Percentiles rank a stretch among this genome's conserved stretches.
Conservation (phyloP, 176 grass and related monocot genomes). For the Eragrostis nindensis region DNA sequence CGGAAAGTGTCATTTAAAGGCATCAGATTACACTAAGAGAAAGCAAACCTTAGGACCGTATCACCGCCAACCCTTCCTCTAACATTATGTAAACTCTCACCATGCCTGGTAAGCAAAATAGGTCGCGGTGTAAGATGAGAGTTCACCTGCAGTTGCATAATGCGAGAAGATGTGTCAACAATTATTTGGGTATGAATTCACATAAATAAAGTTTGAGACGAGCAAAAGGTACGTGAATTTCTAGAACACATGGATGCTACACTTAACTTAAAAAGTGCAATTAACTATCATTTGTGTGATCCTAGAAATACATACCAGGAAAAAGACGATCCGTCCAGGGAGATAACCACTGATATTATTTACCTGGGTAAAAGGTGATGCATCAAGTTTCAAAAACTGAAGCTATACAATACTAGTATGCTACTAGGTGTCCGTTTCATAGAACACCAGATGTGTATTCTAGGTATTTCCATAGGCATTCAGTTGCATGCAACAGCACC, state of each 20-base stretch:
- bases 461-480: conserved; percentile 11
- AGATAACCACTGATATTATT: conserved; percentile 99
- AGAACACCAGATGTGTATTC: not conserved
- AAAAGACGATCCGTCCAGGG: conserved; percentile 96
- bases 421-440: conserved; percentile 10
- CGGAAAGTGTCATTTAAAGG: conserved; percentile 29
- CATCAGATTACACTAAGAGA: conserved; percentile 33
- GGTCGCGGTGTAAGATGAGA: conserved; percentile 91
- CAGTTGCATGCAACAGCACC: not conserved
- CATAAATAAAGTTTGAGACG: conserved; percentile 21
- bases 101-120: conserved; percentile 96
- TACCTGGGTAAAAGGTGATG: conserved; percentile 62
- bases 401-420: not conserved
- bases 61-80: conserved; percentile 97
- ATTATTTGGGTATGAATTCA: not conserved
- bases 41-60: conserved; percentile 83
- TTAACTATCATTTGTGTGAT: conserved; percentile 3
- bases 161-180: conserved; percentile 17
- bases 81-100: conserved; percentile 97
- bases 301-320: conserved; percentile 72
- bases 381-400: conserved; percentile 16
- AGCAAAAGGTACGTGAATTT: not conserved
- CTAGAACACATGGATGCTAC: conserved; percentile 6
- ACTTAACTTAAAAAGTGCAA: conserved; percentile 19
- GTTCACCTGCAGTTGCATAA: conserved; percentile 79